Conservation (phyloP, 1,284 basidiomycete species). For the Microbotryomycetes sp. region DNA sequence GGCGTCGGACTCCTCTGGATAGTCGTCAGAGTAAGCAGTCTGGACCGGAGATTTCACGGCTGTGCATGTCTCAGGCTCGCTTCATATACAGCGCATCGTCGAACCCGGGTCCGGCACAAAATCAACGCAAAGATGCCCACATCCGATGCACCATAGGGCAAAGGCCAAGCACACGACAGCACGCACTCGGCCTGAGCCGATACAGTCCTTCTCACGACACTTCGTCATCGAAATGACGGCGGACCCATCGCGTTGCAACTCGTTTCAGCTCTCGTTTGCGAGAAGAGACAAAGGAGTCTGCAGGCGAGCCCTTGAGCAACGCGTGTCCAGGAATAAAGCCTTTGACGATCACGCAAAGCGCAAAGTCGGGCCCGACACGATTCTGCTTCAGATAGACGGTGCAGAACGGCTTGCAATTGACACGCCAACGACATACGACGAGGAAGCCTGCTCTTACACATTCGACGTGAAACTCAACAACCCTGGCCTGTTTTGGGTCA, state of each 20-base stretch:
- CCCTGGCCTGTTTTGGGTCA: slow-evolving; percentile 5
- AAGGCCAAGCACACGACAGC: background rate
- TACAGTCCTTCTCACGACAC: background rate
- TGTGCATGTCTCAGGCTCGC: too few relatives aligned
- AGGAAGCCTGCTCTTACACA: slow-evolving; percentile 7
- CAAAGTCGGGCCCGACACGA: slow-evolving; percentile 11
- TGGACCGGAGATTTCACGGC: background rate
- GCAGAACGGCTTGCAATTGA: slow-evolving; percentile 12
- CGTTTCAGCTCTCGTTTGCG: background rate
- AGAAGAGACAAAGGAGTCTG: background rate
- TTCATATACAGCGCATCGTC: background rate
- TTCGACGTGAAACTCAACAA: slow-evolving; percentile 8
- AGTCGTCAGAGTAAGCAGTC: background rate
- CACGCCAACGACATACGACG: background rate
- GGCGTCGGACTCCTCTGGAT: background rate
- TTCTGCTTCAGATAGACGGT: slow-evolving; percentile 14
- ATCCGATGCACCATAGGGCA: background rate
- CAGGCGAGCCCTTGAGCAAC: background rate
- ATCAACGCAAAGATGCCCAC: background rate
- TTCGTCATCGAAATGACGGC: background rate
- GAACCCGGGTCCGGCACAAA: too few relatives aligned
- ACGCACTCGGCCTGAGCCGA: background rate
- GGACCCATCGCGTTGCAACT: background rate
- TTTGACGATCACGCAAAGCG: background rate
- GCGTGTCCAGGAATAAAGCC: background rate